Evolutionary conservation across 1,139 yeast genomes (phyloP).

Genomic region (Saccharomyces uvarum): DNA sequence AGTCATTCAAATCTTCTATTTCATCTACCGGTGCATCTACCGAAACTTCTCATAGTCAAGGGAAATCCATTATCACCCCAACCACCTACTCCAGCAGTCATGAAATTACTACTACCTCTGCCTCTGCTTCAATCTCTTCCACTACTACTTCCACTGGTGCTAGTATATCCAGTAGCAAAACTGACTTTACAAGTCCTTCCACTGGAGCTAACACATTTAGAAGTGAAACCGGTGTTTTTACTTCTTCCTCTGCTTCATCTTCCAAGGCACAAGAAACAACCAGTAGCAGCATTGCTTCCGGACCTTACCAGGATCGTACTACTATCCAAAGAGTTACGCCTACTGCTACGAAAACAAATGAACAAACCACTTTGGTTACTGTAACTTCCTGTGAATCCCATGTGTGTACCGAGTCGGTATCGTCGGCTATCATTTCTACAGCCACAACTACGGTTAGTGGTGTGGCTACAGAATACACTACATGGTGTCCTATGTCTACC

Average conservation of each 20-base stretch:
- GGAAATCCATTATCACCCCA: not conserved
- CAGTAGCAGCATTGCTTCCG: not conserved
- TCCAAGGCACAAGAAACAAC: not conserved
- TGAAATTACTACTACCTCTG: not conserved
- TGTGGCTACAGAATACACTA: conserved; percentile 30
- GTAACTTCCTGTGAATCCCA: conserved; percentile 41
- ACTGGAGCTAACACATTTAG: not conserved
- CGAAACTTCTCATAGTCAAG: not conserved
- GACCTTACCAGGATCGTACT: not conserved
- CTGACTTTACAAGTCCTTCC: not conserved
- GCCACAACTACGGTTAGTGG: conserved; percentile 32
- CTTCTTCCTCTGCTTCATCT: not conserved
- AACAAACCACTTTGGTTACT: conserved; percentile 39
- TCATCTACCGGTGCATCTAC: not conserved
- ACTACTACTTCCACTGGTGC: not conserved
- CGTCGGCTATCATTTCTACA: conserved; percentile 32
- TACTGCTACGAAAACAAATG: conserved; percentile 32
- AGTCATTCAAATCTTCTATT: not conserved
- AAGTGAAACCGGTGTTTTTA: not conserved
- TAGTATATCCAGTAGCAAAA: not conserved
- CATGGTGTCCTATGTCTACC: conserved; percentile 30
- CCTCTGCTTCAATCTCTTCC: not conserved
- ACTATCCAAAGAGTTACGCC: conserved; percentile 9
- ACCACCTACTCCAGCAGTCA: not conserved
- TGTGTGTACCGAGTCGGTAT: conserved; percentile 29